Evolutionary conservation across 2,329 filamentous ascomycete genomes (phyloP), one percentile per base, ranked within the genome.

Genomic region (Zasmidium cellare): DNA sequence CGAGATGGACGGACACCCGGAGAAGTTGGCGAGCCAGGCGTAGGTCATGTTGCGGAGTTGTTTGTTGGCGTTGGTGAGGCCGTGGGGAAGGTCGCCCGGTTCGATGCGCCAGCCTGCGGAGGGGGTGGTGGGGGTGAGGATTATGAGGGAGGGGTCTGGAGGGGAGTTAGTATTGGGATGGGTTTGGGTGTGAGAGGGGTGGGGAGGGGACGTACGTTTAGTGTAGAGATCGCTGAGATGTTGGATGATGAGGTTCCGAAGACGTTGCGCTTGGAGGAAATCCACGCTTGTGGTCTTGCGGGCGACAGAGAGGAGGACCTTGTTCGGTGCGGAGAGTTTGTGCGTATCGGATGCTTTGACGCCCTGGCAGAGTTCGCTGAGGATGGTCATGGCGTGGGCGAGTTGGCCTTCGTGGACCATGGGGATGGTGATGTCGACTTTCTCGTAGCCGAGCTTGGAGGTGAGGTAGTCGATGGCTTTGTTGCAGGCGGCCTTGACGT

Each of bases 1-100:
- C 47, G 80, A 86, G 12, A 96, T 83, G 1, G 90, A 86, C 0
- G 92, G 92, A 50, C 87, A 87, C 0, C 92, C 92, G 0, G 82
- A 85, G 66, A 91, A 87, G 74, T 97, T 97, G 6, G 92, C 89
- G 35, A 96, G 75, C 83, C 89, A 96, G 16, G 90, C 86, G 74
- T 91, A 96, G 19, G 44, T 52, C 91, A 96, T 96, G 69, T 84
- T 90, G 23, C 83, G 79, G n/a, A 96, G 77, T 16, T 85, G 87
- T 60, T 77, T 79, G 71, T 94, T 91, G 0, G 82, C 87, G 72
- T 97, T 88, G 38, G 82, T 87, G 64, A 91, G 78, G 2, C 92
- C 92, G 48, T 79, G 75, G 7, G 70, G 65, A 3, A 86, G 71
- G 67, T 92, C 86, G 1, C 79, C 74, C 11, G 44, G 23, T 46